phyloP scores from a whole-genome alignment of 2,329 filamentous ascomycete genomes.

The Trichoderma gracile region DNA sequence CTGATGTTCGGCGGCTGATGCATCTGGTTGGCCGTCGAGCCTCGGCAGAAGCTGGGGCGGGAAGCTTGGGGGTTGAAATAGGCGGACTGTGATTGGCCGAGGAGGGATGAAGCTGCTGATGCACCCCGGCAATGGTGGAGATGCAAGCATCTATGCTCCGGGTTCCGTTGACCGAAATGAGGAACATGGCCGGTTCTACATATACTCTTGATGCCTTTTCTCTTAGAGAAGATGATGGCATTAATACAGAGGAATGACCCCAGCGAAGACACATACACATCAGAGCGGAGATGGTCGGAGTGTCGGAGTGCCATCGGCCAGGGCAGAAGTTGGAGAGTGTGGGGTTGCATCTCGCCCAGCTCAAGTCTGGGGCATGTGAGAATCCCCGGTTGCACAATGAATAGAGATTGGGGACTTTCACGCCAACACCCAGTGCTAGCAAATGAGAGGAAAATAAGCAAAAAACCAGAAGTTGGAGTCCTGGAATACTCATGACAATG shows the following conservation, averaged over 20 bases:
- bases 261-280: no score
- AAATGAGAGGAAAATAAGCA: no score
- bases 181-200: no score
- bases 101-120: not conserved
- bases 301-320: not conserved
- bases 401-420: not conserved
- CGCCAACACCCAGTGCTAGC: no score
- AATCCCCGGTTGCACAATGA: not conserved
- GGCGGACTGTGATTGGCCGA: not conserved
- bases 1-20: not conserved
- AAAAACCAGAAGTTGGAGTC: no score
- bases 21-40: slow-evolving; percentile 5
- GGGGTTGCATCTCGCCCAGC: slow-evolving; percentile 10
- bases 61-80: slow-evolving; percentile 11
- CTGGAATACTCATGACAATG: no score
- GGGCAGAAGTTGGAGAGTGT: not conserved
- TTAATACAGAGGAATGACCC: no score
- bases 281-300: not conserved
- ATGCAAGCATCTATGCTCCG: not conserved
- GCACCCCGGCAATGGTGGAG: not conserved
- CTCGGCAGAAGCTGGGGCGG: slow-evolving; percentile 17
- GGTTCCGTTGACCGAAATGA: not conserved
- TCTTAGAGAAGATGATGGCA: no score
- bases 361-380: slow-evolving; percentile 5
- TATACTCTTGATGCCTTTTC: no score